Evolutionary conservation across 2,329 filamentous ascomycete genomes (phyloP).

Genomic region (Colletotrichum orbiculare): DNA sequence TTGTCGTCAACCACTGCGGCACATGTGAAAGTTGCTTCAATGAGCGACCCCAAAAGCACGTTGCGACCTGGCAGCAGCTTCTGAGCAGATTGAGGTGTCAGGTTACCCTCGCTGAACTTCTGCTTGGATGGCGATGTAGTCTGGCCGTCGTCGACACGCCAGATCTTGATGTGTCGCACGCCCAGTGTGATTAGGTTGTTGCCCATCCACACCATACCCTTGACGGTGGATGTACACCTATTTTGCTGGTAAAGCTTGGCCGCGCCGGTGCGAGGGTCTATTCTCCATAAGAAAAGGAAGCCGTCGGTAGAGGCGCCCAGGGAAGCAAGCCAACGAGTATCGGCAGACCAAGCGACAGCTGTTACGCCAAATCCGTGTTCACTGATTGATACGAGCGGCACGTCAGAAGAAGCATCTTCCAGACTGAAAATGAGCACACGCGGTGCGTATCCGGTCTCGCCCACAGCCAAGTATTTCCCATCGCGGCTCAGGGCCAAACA

Average conservation of each 20-base stretch:
- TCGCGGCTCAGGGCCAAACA: conserved; percentile 90
- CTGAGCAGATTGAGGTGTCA: conserved; percentile 50
- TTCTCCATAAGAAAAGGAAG: conserved; percentile 90
- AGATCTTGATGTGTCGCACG: conserved; percentile 91
- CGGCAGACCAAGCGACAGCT: conserved; percentile 88
- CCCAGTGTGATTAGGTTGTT: conserved; percentile 86
- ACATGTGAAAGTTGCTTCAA: conserved; percentile 87
- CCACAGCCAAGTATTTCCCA: conserved; percentile 87
- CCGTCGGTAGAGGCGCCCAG: conserved; percentile 92
- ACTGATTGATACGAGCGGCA: conserved; percentile 83
- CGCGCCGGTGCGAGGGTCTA: conserved; percentile 84
- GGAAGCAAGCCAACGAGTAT: conserved; percentile 88
- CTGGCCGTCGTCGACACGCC: conserved; percentile 80
- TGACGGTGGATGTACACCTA: conserved; percentile 88
- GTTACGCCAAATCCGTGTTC: conserved; percentile 93
- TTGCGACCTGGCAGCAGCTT: conserved; percentile 89
- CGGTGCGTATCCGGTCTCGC: conserved; percentile 94
- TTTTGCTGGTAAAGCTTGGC: conserved; percentile 86
- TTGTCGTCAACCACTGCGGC: conserved; percentile 77
- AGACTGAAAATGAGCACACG: conserved; percentile 91
- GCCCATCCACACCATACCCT: conserved; percentile 91
- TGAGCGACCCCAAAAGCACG: conserved; percentile 81
- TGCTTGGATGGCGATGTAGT: conserved; percentile 72
- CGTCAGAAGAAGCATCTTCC: conserved; percentile 81
- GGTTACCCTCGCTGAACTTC: conserved; percentile 54